Conservation (phyloP, 306 rosid species). For the Morella rubra region DNA sequence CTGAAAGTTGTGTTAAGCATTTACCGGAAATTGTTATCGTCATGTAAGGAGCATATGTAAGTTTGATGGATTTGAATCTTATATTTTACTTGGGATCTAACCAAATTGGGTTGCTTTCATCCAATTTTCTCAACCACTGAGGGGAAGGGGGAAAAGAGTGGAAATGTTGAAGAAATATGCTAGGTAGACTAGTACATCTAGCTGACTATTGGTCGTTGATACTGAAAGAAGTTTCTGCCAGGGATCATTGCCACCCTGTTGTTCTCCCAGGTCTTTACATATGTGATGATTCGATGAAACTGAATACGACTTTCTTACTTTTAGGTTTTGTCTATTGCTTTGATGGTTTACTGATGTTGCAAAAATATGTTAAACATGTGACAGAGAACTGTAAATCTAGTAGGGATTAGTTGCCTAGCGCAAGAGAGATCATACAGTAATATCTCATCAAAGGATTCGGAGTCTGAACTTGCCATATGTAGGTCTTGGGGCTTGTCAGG, state of each 20-base stretch:
- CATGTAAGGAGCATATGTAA: conserved; percentile 92
- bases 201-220: background rate
- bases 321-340: background rate
- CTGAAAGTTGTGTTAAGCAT: conserved; percentile 67
- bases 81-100: background rate
- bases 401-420: background rate
- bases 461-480: background rate
- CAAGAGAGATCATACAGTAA: background rate
- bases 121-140: background rate
- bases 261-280: background rate
- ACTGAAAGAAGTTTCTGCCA: background rate
- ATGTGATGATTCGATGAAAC: background rate
- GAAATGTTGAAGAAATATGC: background rate
- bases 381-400: background rate
- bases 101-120: background rate
- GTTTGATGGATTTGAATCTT: conserved; percentile 37
- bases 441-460: background rate
- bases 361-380: background rate
- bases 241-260: background rate
- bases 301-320: background rate
- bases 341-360: background rate
- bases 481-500: background rate
- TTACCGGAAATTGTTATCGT: conserved; percentile 64
- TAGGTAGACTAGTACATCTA: background rate
- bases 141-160: background rate